These are phyloP conservation scores for Verticillium klebahnii DNA, from an alignment of 2,329 filamentous ascomycete species.

Conservation along the genomic window DNA sequence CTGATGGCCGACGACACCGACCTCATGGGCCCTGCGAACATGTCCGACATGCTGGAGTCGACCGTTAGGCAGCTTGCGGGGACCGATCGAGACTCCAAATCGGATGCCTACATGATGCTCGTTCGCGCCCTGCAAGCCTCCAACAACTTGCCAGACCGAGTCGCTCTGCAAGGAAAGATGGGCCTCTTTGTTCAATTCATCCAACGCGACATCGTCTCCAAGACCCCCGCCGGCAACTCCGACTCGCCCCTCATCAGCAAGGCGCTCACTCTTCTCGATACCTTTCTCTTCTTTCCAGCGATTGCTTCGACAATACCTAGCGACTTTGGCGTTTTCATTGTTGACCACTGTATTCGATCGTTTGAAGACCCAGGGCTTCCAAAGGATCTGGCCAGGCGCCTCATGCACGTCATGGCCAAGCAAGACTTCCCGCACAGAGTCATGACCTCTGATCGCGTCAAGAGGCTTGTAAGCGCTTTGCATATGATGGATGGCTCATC, in stretches of 20 bases:
- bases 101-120: conserved; percentile 85
- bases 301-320: conserved; percentile 66
- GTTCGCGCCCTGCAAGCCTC: conserved; percentile 73
- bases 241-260: conserved; percentile 73
- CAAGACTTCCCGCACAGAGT: conserved; percentile 74
- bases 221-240: conserved; percentile 46
- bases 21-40: conserved; percentile 41
- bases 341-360: conserved; percentile 74
- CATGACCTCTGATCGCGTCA: conserved; percentile 67
- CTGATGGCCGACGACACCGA: conserved; percentile 33
- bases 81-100: conserved; percentile 63
- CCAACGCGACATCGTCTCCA: conserved; percentile 69
- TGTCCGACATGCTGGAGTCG: conserved; percentile 80
- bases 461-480: conserved; percentile 65
- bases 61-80: conserved; percentile 76
- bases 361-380: conserved; percentile 65
- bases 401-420: conserved; percentile 75
- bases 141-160: conserved; percentile 72
- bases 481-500: conserved; percentile 69
- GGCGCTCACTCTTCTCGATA: conserved; percentile 71
- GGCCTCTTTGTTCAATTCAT: conserved; percentile 75
- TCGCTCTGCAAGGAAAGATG: conserved; percentile 72
- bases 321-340: conserved; percentile 74
- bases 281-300: conserved; percentile 70
- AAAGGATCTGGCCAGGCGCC: conserved; percentile 73